Base-by-base conservation (phyloP, 2,329 filamentous ascomycete genomes). In the Sporothrix humicola region DNA sequence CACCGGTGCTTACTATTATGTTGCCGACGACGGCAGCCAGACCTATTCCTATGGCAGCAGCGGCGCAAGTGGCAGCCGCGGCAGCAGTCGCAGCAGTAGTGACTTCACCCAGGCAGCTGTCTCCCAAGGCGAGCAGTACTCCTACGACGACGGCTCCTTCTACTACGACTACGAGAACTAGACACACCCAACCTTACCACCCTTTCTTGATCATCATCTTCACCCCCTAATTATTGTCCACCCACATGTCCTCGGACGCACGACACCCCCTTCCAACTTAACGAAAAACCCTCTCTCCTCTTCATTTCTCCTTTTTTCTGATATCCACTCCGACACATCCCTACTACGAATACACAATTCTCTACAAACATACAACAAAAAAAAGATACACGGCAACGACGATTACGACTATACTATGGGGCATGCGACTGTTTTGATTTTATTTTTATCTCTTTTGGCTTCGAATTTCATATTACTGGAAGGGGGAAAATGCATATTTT, bases 131-230 rank as follows among this genome's bases (percentile, higher is more conserved):
- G 72, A 74, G 26, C 65, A 69, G 13, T 72, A 66, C 37, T 37
- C 31, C 31, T 76, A 73, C 71, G 71, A 73, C 65, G 72, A 74
- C 26, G 56, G 72, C 12, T 69, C 76, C 5, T 76, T 69, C 52
- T 77, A 73, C 63, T 75, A 76, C 69, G 74, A 74, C 71, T 76
- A 76, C 44, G 71, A 75, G 46, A 48, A 17, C 42, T 69, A 69
- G 46, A 7, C 23, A 20, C 52, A 3, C 37, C 23, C 59, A 59
- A 50, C 4, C 50, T 37, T 2, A 8, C 31, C n/a, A 23, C 42
- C 56, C 31, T 37, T 37, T 37, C 31, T 37, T 37, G 31, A 31
- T 52, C 69, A 63, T 37, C 42, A 66, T 9, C 10, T 52, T 66
- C 31, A 44, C 59, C 12, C 7, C 17, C 58, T 54, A 12, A n/a